Evolutionary conservation across 2,329 filamentous ascomycete species (phyloP), one percentile per base, ranked within the genome.

Genomic region (Bertia moriformis): DNA sequence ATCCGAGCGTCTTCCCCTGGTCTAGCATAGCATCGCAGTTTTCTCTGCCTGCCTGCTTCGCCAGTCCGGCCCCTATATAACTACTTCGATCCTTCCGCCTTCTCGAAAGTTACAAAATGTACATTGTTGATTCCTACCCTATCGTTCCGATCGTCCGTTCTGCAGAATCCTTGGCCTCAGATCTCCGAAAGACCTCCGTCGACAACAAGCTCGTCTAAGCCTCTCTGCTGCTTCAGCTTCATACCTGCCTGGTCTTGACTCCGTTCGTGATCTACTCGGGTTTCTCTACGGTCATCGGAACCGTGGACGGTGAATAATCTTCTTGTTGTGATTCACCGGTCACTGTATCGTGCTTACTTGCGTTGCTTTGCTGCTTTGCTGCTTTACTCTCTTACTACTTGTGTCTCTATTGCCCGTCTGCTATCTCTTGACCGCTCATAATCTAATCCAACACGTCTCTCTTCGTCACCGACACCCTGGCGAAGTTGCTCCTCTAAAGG

Each of bases 81-180:
- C 24, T 29, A 10, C 24, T 29, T 29, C 24, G 10, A 29, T 29
- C n/a, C n/a, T n/a, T n/a, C n/a, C n/a, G n/a, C n/a, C 24, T n/a
- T 29, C n/a, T 29, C n/a, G 24, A 29, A n/a, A n/a, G n/a, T 45
- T 46, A 49, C 56, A 60, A 59, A 51, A 60, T 60, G 57, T 59
- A 59, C 54, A 45, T 42, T 58, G 51, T 51, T 57, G 52, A 41
- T 42, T 49, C 44, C 38, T 45, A 44, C 42, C 48, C 49, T 45
- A 43, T 45, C 45, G 49, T 50, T 50, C 56, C 56, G 56, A 56
- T 60, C 56, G 48, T 51, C 54, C 45, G 48, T 51, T 49, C 53
- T 55, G 51, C 50, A 47, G 46, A 49, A 43, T 49, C 45, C 48
- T 44, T 38, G 41, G 44, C 49, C 48, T 50, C 51, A 52, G 52